phyloP scores from a whole-genome alignment of 306 rosid species.

The Prunus persica region Prunus_persica_NCBIv2 NC_034015.1:15297001-15297500 shows the following conservation, averaged over 20 bases:
- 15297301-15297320: conserved; percentile 21
- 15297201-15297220: conserved; percentile 12
- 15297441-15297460: too few relatives aligned
- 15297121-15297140: neutral
- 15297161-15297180: conserved; percentile 2
- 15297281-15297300: neutral
- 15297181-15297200: conserved; percentile 5
- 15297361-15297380: accelerated
- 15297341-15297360: too few relatives aligned
- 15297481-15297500: too few relatives aligned
- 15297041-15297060: too few relatives aligned
- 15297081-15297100: neutral
- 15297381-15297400: too few relatives aligned
- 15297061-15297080: too few relatives aligned
- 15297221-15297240: neutral
- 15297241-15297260: neutral
- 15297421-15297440: too few relatives aligned
- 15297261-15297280: too few relatives aligned
- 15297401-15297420: too few relatives aligned
- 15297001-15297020: too few relatives aligned
- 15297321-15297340: conserved; percentile 14
- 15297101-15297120: neutral
- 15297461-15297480: too few relatives aligned
- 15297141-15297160: neutral
- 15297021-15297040: too few relatives aligned